Conservation (phyloP, 2,329 filamentous ascomycete species). For the Decorospora gaudefroyi region DNA sequence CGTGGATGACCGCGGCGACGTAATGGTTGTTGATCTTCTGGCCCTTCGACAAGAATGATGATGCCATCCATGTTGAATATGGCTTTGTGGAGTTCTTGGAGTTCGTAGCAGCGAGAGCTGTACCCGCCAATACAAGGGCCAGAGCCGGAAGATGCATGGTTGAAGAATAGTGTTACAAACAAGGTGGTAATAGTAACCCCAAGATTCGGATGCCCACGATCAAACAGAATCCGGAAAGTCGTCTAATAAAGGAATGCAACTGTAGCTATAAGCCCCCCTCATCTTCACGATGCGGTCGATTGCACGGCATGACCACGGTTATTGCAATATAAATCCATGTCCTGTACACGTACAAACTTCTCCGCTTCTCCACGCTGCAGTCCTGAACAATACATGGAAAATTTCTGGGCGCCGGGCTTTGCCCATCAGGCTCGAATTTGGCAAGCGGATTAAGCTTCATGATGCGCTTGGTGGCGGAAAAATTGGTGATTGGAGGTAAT, state of each 20-base stretch:
- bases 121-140: constrained; percentile 29
- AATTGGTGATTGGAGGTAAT: constrained; percentile 30
- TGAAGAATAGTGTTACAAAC: constrained; percentile 17
- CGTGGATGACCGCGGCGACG: constrained; percentile 54
- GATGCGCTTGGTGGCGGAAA: constrained; percentile 27
- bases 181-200: constrained; percentile 2
- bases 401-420: constrained; percentile 23
- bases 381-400: constrained; percentile 12
- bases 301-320: constrained; percentile 8
- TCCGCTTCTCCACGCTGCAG: constrained; percentile 11
- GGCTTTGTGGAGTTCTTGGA: constrained; percentile 27
- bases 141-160: constrained; percentile 35
- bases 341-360: constrained; percentile 12
- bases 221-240: no score
- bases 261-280: background rate
- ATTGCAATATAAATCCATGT: constrained; percentile 24
- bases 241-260: no score
- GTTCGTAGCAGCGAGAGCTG: constrained; percentile 30
- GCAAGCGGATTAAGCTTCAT: constrained; percentile 14
- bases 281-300: no score
- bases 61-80: constrained; percentile 52
- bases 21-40: constrained; percentile 52
- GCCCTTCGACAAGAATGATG: constrained; percentile 54
- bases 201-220: constrained; percentile 6
- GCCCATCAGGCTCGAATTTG: constrained; percentile 15